Percentiles rank a stretch among this genome's conserved stretches.
These are phyloP conservation scores for Ophiostoma pallidulum DNA, from an alignment of 2,329 filamentous ascomycete species.

Conservation along the genomic window DNA sequence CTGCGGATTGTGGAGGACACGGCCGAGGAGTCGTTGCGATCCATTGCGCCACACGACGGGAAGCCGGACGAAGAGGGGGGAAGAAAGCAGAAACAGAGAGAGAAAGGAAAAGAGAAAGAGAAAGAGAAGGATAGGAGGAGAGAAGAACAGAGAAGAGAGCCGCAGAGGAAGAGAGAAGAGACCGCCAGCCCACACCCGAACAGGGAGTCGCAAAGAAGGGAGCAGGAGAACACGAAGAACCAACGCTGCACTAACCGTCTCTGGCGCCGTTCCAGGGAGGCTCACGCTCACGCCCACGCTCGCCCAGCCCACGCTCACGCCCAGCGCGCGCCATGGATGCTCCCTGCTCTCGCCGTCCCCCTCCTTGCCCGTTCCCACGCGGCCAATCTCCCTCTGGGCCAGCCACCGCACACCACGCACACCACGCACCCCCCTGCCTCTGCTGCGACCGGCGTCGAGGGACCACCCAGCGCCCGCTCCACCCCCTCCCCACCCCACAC, in stretches of 20 bases:
- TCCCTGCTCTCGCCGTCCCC: too few species aligned
- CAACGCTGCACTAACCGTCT: not conserved
- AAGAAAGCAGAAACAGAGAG: not conserved
- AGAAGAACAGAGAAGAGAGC: not conserved
- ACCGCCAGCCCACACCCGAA: too few species aligned
- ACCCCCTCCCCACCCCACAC: not conserved
- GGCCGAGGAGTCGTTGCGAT: too few species aligned
- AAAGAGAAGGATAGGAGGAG: not conserved
- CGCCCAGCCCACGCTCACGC: too few species aligned
- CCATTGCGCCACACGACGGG: constrained; percentile 1
- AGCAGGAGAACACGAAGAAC: not conserved
- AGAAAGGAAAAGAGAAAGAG: not conserved
- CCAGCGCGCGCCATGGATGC: too few species aligned
- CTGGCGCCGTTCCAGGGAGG: not conserved
- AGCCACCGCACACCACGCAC: not conserved
- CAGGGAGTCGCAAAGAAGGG: not conserved
- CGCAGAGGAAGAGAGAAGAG: too few species aligned
- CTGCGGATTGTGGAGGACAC: not conserved
- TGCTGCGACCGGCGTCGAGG: not conserved
- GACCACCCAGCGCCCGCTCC: constrained; percentile 1
- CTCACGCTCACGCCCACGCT: too few species aligned
- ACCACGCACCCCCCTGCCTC: constrained; percentile 2
- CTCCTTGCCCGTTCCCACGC: too few species aligned
- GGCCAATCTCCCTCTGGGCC: constrained; percentile 1
- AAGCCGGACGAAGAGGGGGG: constrained; percentile 1